phyloP scores from a whole-genome alignment of 371 early-diverging fungal genomes.

The Mucor ambiguus region DNA sequence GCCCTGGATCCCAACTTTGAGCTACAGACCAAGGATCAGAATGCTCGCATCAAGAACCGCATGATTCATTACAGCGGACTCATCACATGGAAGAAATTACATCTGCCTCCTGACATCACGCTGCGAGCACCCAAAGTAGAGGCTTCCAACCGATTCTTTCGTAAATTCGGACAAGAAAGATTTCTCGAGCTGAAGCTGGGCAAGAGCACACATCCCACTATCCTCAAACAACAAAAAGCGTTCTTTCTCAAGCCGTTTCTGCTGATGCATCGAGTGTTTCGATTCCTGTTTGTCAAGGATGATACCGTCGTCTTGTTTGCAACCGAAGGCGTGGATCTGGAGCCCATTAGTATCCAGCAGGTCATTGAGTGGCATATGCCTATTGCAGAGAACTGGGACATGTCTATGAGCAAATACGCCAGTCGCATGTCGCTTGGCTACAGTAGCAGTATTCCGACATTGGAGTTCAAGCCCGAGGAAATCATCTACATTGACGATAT shows the following conservation, averaged over 20 bases:
- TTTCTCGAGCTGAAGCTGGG: slow-evolving; percentile 41
- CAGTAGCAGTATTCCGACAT: slow-evolving; percentile 46
- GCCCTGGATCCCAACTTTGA: neutral
- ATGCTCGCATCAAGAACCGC: slow-evolving; percentile 16
- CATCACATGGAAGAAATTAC: slow-evolving; percentile 9
- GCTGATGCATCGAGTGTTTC: slow-evolving; percentile 39
- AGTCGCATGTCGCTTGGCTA: slow-evolving; percentile 51
- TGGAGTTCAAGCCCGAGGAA: slow-evolving; percentile 38
- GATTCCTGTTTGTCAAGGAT: slow-evolving; percentile 47
- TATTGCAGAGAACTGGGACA: slow-evolving; percentile 39
- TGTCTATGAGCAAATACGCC: slow-evolving; percentile 48
- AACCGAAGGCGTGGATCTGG: slow-evolving; percentile 40
- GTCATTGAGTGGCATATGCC: slow-evolving; percentile 55
- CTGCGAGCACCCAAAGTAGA: slow-evolving; percentile 33
- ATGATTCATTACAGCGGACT: slow-evolving; percentile 36
- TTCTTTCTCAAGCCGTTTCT: slow-evolving; percentile 39
- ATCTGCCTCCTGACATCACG: slow-evolving; percentile 15
- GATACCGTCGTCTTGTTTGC: slow-evolving; percentile 40
- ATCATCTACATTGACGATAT: slow-evolving; percentile 40
- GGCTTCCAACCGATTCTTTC: slow-evolving; percentile 47
- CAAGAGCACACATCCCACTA: slow-evolving; percentile 11
- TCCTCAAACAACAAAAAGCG: slow-evolving; percentile 13
- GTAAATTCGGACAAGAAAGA: slow-evolving; percentile 44
- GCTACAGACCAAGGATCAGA: neutral
- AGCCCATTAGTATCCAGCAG: slow-evolving; percentile 31